Percentiles rank a stretch among this genome's conserved stretches.
These are phyloP conservation scores for Lactifluus volemus DNA, from an alignment of 768 basidiomycete genomes.

Conservation along the genomic window DNA sequence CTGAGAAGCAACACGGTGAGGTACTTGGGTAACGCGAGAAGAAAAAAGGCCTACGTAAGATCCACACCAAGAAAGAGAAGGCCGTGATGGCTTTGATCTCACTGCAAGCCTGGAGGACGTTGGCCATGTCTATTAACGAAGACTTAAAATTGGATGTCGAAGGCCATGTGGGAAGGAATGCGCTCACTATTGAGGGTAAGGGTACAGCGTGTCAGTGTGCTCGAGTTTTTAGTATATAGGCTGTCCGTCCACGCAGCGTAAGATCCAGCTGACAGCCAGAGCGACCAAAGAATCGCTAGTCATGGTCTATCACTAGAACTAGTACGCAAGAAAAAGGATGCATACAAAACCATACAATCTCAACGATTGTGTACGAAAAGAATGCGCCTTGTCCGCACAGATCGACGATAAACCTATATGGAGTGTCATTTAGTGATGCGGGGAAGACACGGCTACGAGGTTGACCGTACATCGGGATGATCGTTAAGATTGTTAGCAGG, in stretches of 20 bases:
- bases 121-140: neutral
- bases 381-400: constrained; percentile 29
- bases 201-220: constrained; percentile 1
- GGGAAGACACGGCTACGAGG: neutral
- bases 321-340: neutral
- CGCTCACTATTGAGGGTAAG: constrained; percentile 6
- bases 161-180: neutral
- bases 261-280: constrained; percentile 34
- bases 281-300: constrained; percentile 28
- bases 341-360: constrained; percentile 33
- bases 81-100: constrained; percentile 28
- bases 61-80: constrained; percentile 31
- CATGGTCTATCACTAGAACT: neutral
- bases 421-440: neutral
- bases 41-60: constrained; percentile 24
- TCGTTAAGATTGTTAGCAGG: constrained; percentile 25
- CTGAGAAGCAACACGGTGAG: constrained; percentile 21
- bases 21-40: neutral
- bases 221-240: neutral
- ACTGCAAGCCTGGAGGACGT: constrained; percentile 19
- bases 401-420: constrained; percentile 29
- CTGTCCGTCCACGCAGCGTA: constrained; percentile 21
- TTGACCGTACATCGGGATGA: constrained; percentile 24
- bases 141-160: neutral
- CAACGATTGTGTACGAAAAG: constrained; percentile 32